Base-by-base conservation (phyloP, 371 early-diverging fungal genomes). In the Mycotypha africana region DNA sequence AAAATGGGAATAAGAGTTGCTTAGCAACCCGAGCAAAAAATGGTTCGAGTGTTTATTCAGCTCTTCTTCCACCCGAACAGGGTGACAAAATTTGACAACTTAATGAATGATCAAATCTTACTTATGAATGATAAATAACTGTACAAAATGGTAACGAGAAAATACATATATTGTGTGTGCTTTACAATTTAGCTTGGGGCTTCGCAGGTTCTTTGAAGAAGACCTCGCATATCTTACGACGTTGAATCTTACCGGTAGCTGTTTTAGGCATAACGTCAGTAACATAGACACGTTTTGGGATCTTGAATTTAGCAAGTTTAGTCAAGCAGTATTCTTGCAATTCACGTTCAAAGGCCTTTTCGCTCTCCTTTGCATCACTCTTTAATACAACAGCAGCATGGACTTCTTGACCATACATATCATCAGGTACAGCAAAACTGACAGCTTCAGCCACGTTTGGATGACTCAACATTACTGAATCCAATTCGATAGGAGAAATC, bases 381-480 rank as follows among this genome's bases (percentile, higher is more conserved):
- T 57, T 64, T 17, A 62, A 62, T 6, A 92, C 84, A 4, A 90
- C 82, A 0, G 88, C 85, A 2, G 86, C 88, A 56, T 87, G 82
- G 11, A 92, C 82, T 49, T 87, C 88, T 59, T 91, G 86, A 20
- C 90, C 91, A 44, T 87, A 89, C 61, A 87, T 81, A 12, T 79
- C 73, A 62, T 86, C 84, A 2, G 79, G 72, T 2, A 88, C 85
- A 16, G 69, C 84, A 67, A 91, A 92, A 42, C 78, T 74, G 10
- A 88, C 86, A 2, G 88, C 92, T 42, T 93, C 93, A 14, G 75
- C 73, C 3, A 92, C 79, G 32, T 62, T 76, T 9, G 84, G 84
- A 45, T 78, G 79, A 51, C 78, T 70, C 38, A 90, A 71, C 43
- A 93, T 60, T 23, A 79, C 77, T n/a, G 81, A 71, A 43, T 93